Evolutionary conservation across 2,329 filamentous ascomycete genomes (phyloP).

Genomic region (Penicillium thymicola): DNA sequence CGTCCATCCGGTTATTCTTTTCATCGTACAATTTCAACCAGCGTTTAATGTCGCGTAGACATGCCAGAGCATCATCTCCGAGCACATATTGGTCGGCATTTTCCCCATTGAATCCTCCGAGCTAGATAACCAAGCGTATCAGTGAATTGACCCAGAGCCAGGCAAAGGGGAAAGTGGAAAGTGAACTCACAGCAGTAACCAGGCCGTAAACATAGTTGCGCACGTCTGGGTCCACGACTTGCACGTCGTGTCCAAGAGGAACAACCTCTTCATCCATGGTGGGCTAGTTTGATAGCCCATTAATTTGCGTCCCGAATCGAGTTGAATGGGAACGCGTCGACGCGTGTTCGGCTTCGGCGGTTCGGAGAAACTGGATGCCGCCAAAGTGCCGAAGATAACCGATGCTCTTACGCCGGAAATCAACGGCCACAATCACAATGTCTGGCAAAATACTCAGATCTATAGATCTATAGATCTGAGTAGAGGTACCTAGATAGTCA

Average conservation of each 20-base stretch:
- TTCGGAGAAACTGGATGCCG: conserved; percentile 20
- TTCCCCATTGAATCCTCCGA: conserved; percentile 77
- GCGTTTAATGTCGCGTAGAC: conserved; percentile 86
- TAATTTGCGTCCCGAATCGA: conserved; percentile 17
- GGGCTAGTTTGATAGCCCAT: conserved; percentile 9
- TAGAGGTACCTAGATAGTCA: not conserved
- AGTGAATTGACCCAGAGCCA: conserved; percentile 10
- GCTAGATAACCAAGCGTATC: conserved; percentile 48
- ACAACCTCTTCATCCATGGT: conserved; percentile 44
- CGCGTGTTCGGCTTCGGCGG: conserved; percentile 23
- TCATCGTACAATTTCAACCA: conserved; percentile 96
- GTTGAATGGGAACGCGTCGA: conserved; percentile 21
- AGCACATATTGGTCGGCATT: conserved; percentile 81
- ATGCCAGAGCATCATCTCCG: conserved; percentile 88
- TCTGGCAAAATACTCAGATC: conserved; percentile 5
- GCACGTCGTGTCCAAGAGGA: conserved; percentile 44
- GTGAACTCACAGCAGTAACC: conserved; percentile 74
- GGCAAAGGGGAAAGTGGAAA: not conserved
- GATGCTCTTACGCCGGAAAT: not conserved
- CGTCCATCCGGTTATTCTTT: conserved; percentile 89
- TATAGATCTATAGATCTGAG: not conserved
- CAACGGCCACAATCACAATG: not conserved
- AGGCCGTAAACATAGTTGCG: conserved; percentile 91
- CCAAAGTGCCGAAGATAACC: conserved; percentile 24
- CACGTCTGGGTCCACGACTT: conserved; percentile 82